Conservation (phyloP, 805 yeast species). For the Candida succiphila region DNA sequence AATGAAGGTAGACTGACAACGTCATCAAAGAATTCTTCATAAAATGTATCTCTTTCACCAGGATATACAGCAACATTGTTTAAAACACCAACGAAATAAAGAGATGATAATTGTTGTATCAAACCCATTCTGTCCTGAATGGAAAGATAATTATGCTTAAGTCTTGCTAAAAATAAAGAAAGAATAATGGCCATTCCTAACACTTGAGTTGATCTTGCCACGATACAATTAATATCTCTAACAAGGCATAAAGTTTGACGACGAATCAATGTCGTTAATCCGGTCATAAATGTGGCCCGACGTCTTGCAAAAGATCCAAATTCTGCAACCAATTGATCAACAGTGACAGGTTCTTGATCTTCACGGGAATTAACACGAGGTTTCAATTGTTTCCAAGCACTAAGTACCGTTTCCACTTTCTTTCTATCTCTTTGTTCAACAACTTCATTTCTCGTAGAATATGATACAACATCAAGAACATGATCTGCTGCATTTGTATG, state of each 20-base stretch:
- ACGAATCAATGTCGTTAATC: slow-evolving; percentile 23
- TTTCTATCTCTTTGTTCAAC: slow-evolving; percentile 29
- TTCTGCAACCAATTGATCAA: slow-evolving; percentile 7
- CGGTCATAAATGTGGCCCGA: slow-evolving; percentile 22
- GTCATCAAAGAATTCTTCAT: slow-evolving; percentile 68
- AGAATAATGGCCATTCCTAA: slow-evolving; percentile 54
- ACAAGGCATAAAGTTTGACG: slow-evolving; percentile 32
- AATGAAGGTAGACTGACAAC: slow-evolving; percentile 61
- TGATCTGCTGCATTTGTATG: slow-evolving; percentile 66
- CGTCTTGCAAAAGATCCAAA: slow-evolving; percentile 21
- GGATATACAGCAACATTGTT: slow-evolving; percentile 74
- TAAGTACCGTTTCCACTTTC: slow-evolving; percentile 29
- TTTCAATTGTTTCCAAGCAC: slow-evolving; percentile 23
- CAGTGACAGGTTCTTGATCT: slow-evolving; percentile 5
- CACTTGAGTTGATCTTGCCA: slow-evolving; percentile 58
- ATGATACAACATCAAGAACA: slow-evolving; percentile 60
- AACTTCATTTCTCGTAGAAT: slow-evolving; percentile 32
- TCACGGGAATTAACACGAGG: neutral
- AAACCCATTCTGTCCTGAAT: slow-evolving; percentile 64
- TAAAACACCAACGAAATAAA: slow-evolving; percentile 73
- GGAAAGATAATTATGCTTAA: slow-evolving; percentile 37
- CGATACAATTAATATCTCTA: slow-evolving; percentile 46
- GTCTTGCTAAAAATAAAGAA: slow-evolving; percentile 58
- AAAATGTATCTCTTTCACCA: slow-evolving; percentile 60
- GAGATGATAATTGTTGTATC: slow-evolving; percentile 60